Evolutionary conservation across 1,139 yeast species (phyloP).

Genomic region (Nakaseomyces bracarensis): DNA sequence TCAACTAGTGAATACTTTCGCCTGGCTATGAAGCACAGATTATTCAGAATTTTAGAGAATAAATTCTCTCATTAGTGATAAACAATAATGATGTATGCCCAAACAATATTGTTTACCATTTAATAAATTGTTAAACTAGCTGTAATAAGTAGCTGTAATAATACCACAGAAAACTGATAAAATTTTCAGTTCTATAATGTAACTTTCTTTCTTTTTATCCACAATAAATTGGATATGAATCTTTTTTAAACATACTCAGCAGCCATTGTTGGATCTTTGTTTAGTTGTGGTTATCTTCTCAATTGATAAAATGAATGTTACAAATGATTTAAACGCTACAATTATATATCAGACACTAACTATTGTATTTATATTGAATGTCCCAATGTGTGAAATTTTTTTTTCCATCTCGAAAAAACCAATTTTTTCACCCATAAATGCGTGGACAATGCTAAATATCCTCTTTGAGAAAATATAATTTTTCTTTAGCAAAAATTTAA

Average conservation of each 20-base stretch:
- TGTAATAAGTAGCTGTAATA: too few relatives aligned
- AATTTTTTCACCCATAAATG: too few relatives aligned
- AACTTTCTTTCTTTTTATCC: not conserved
- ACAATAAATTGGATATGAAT: not conserved
- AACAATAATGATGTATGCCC: not conserved
- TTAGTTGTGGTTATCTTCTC: conserved; percentile 1
- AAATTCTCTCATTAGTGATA: not conserved
- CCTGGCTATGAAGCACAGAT: not conserved
- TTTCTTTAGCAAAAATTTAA: too few relatives aligned
- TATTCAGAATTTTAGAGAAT: not conserved
- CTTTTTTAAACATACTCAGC: conserved; percentile 7
- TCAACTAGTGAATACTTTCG: conserved; percentile 5
- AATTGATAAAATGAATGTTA: too few relatives aligned
- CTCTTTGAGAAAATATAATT: too few relatives aligned
- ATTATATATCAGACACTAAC: too few relatives aligned
- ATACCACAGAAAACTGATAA: not conserved
- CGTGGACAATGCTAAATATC: too few relatives aligned
- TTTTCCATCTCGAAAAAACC: too few relatives aligned
- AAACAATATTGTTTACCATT: not conserved
- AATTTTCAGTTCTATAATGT: conserved; percentile 5
- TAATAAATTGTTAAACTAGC: too few relatives aligned
- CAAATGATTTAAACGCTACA: too few relatives aligned
- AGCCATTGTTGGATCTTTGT: conserved; percentile 8
- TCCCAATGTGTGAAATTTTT: too few relatives aligned
- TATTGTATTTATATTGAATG: too few relatives aligned